These are phyloP conservation scores for Allodekkera sacchari DNA, from an alignment of 805 yeast genomes.

Conservation along the genomic window DNA sequence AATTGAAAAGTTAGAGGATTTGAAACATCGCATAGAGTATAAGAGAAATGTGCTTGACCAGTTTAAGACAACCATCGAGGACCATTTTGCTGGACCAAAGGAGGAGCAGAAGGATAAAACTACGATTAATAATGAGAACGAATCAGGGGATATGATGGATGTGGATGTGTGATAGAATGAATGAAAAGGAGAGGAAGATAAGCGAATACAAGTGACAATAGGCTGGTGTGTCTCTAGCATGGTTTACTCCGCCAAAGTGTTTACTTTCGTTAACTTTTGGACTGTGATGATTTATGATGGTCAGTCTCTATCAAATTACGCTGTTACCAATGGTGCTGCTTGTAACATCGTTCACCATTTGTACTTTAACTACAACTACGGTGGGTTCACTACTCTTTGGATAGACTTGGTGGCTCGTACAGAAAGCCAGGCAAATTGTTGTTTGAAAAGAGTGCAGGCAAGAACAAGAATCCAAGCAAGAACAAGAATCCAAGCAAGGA, in stretches of 20 bases:
- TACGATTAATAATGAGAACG: no score
- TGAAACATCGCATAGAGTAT: constrained; percentile 23
- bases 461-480: no score
- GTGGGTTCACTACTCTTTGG: constrained; percentile 98
- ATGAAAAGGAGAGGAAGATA: neutral
- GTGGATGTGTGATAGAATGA: neutral
- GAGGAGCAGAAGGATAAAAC: constrained; percentile 1
- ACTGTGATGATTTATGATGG: constrained; percentile 99
- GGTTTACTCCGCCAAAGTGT: no score
- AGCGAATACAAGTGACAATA: no score
- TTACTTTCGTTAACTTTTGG: constrained; percentile 94
- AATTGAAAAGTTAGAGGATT: constrained; percentile 24
- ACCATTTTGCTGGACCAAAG: neutral
- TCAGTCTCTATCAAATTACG: constrained; percentile 86
- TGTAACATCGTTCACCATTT: constrained; percentile 96
- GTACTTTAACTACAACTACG: constrained; percentile 96
- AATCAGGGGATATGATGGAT: neutral
- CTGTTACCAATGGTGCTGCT: constrained; percentile 94
- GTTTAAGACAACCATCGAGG: constrained; percentile 7
- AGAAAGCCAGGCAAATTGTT: constrained; percentile 85
- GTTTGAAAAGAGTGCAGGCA: constrained; percentile 55
- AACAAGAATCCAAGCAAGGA: no score
- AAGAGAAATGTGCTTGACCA: constrained; percentile 19
- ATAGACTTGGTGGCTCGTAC: constrained; percentile 88
- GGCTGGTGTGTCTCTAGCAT: no score